Evolutionary conservation across 768 basidiomycete genomes (phyloP).

Genomic region (Pisolithus orientalis): DNA sequence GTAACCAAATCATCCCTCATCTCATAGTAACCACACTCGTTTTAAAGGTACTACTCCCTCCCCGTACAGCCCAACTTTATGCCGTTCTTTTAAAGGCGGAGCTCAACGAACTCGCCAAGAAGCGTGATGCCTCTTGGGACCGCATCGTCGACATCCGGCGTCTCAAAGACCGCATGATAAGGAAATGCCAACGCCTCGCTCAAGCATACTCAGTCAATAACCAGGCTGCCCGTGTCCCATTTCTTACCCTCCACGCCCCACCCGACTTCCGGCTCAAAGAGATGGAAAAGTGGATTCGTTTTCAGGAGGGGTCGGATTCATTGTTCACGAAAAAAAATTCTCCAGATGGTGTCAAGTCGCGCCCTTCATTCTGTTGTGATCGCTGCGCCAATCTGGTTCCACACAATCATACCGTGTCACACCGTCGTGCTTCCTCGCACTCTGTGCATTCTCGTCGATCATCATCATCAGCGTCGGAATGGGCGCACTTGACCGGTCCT

Average conservation of each 20-base stretch:
- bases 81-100: conserved; percentile 61
- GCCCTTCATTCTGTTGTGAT: conserved; percentile 27
- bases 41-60: conserved; percentile 61
- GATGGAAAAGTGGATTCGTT: conserved; percentile 72
- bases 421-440: conserved; percentile 23
- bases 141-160: conserved; percentile 69
- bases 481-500: conserved; percentile 2
- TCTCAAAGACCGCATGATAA: conserved; percentile 77
- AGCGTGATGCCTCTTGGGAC: conserved; percentile 53
- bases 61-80: conserved; percentile 60
- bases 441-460: conserved; percentile 21
- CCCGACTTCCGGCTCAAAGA: conserved; percentile 70
- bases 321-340: conserved; percentile 15
- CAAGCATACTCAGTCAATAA: conserved; percentile 36
- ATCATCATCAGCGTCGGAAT: conserved; percentile 13
- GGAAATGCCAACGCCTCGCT: conserved; percentile 65
- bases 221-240: conserved; percentile 38
- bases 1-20: background rate
- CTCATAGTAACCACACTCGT: conserved; percentile 4
- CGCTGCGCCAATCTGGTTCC: conserved; percentile 30
- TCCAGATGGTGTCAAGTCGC: conserved; percentile 17
- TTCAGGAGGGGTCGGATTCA: conserved; percentile 32
- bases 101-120: conserved; percentile 52
- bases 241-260: conserved; percentile 64
- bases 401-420: conserved; percentile 22